A percentile compares a stretch with the other conserved stretches of the same genome.
Evolutionary conservation across 805 yeast species (phyloP).

Genomic region (Kazachstania bromeliacearum): DNA sequence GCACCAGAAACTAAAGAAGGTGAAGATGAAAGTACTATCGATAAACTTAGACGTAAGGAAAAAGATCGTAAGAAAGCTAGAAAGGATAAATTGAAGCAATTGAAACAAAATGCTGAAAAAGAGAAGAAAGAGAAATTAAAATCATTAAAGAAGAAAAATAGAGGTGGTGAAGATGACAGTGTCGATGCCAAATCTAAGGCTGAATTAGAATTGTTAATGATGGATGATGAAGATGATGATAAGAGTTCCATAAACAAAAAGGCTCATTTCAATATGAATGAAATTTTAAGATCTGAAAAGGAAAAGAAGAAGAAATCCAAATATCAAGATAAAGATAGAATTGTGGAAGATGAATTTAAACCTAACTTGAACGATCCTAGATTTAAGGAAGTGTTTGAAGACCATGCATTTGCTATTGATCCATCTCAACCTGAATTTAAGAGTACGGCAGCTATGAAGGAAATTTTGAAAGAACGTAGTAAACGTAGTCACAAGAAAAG

Average conservation of each 20-base stretch:
- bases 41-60: conserved; percentile 74
- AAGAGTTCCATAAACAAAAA: conserved; percentile 29
- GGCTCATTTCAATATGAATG: conserved; percentile 74
- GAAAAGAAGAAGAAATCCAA: conserved; percentile 42
- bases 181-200: conserved; percentile 40
- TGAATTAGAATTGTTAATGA: conserved; percentile 49
- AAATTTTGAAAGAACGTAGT: conserved; percentile 66
- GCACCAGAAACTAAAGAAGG: conserved; percentile 27
- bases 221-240: conserved; percentile 43
- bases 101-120: conserved; percentile 43
- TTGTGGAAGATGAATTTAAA: conserved; percentile 47
- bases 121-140: conserved; percentile 39
- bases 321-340: conserved; percentile 38
- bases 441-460: conserved; percentile 78
- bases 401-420: conserved; percentile 88
- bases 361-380: conserved; percentile 77
- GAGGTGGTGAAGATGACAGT: conserved; percentile 25
- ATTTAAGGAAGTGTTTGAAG: conserved; percentile 73
- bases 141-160: conserved; percentile 21
- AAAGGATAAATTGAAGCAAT: conserved; percentile 61
- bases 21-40: conserved; percentile 64
- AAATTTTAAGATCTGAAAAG: conserved; percentile 65
- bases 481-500: conserved; percentile 34
- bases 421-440: conserved; percentile 87
- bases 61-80: conserved; percentile 86